Percentiles rank a stretch among this genome's conserved stretches.
phyloP scores from a whole-genome alignment of 1,284 basidiomycete species.

The Moesziomyces sp. region DNA sequence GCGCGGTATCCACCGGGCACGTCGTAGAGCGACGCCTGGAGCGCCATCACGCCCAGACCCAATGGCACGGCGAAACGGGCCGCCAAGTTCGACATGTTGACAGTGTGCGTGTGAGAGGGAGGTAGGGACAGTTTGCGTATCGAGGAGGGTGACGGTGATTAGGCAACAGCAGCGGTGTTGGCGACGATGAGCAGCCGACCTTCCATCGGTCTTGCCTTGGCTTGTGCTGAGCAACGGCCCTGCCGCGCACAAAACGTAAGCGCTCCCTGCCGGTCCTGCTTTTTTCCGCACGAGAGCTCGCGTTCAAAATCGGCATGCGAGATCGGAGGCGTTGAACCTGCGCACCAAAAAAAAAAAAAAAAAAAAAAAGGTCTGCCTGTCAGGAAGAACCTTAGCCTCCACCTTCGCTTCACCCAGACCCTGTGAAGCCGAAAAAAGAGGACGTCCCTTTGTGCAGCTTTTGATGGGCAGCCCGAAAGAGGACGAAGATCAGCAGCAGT shows the following conservation, averaged over 20 bases:
- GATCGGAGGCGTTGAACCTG: too few species aligned
- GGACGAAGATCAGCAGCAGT: background rate
- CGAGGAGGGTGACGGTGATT: background rate
- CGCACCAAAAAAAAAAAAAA: background rate
- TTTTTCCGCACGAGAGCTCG: conserved; percentile 23
- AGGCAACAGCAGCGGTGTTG: background rate
- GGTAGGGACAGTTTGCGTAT: background rate
- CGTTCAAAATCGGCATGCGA: background rate
- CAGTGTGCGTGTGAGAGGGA: background rate
- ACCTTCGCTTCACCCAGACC: background rate
- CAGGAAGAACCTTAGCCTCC: background rate
- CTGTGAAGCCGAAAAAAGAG: background rate
- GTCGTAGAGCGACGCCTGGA: conserved; percentile 68
- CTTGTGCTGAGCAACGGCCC: conserved; percentile 42
- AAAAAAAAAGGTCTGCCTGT: background rate
- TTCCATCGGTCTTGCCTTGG: conserved; percentile 14
- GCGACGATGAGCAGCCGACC: conserved; percentile 1
- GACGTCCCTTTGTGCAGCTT: background rate
- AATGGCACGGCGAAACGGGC: conserved; percentile 64
- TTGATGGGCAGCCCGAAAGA: background rate
- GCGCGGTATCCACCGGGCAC: conserved; percentile 80
- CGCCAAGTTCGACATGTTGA: conserved; percentile 44
- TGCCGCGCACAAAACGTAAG: conserved; percentile 32
- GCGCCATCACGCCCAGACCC: conserved; percentile 63
- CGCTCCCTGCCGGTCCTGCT: background rate